Evolutionary conservation across 2,329 filamentous ascomycete species (phyloP), one percentile per base, ranked within the genome.

Genomic region (Hypoxylon sp.): DNA sequence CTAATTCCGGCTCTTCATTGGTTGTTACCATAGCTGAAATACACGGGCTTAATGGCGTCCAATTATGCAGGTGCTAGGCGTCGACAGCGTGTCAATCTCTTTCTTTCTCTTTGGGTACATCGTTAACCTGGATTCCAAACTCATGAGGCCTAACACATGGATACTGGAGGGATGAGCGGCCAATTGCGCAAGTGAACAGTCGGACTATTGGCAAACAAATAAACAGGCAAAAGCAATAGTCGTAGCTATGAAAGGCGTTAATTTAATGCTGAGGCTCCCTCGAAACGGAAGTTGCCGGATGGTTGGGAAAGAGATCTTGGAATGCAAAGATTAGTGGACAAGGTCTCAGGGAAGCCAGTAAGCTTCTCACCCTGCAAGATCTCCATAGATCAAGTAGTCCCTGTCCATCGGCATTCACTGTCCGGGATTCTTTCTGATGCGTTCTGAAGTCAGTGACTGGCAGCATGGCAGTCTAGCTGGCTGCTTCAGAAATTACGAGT

Each of bases 61-160:
- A 53, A 27, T 57, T 50, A 56, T 24, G 29, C 31, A 17, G 3
- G 52, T 21, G 2, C 2, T 51, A 39, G 53, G 39, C 60, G 31
- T 67, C 19, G 10, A 32, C 56, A 64, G 54, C 56, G 53, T 62
- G 57, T 24, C 24, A 44, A 65, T 70, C 61, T 62, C 65, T 54
- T 65, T 60, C 37, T 54, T 63, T 51, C 11, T 13, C 29, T n/a
- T 52, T 37, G 21, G 42, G 21, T 42, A 35, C n/a, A 5, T n/a
- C 5, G 39, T 21, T n/a, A 4, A 19, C 27, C 17, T 44, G 44
- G n/a, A 32, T 44, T 8, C 39, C 17, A 44, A 44, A 3, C 39
- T 6, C n/a, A 35, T 31, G 10, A 51, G 56, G 17, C 10, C 56
- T 32, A 19, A 58, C 15, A n/a, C 17, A 42, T 24, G 31, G 10